Evolutionary conservation across 305 asterid species (phyloP).

Genomic region (Solanum hybrid): DNA sequence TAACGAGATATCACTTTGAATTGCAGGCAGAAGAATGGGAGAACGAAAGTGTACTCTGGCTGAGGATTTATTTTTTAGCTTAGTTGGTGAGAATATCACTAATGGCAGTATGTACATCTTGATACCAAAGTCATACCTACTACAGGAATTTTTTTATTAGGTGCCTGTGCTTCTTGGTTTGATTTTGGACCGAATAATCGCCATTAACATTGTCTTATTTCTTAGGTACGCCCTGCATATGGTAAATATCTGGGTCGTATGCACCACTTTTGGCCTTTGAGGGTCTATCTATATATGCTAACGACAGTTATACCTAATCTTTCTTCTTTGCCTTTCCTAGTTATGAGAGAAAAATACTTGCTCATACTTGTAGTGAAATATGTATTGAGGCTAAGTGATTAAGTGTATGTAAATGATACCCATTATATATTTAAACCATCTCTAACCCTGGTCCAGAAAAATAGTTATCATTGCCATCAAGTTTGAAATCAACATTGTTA

Average conservation of each 20-base stretch:
- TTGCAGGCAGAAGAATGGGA: slow-evolving; percentile 75
- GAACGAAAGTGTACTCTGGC: slow-evolving; percentile 34
- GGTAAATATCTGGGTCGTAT: slow-evolving; percentile 22
- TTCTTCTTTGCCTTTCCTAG: not conserved
- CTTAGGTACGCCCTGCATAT: slow-evolving; percentile 5
- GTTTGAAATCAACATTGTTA: not conserved
- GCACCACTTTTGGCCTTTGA: slow-evolving; percentile 1
- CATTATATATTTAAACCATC: not conserved
- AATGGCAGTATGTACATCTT: slow-evolving; percentile 28
- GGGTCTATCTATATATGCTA: not conserved
- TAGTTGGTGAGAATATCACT: slow-evolving; percentile 14
- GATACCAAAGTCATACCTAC: slow-evolving; percentile 19
- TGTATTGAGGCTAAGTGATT: not conserved
- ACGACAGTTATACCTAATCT: slow-evolving; percentile 5
- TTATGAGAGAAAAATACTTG: not conserved
- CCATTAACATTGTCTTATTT: slow-evolving; percentile 2
- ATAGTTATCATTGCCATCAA: not conserved
- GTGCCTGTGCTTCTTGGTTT: slow-evolving; percentile 27
- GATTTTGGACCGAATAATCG: slow-evolving; percentile 16
- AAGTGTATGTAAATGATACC: not conserved
- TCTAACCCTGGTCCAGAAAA: not conserved
- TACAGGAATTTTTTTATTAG: slow-evolving; percentile 32
- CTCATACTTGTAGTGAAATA: not conserved
- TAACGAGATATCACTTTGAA: not conserved
- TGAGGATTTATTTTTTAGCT: slow-evolving; percentile 15